phyloP scores from a whole-genome alignment of 129 eudicot genomes.

The Cynara cardunculus region DNA sequence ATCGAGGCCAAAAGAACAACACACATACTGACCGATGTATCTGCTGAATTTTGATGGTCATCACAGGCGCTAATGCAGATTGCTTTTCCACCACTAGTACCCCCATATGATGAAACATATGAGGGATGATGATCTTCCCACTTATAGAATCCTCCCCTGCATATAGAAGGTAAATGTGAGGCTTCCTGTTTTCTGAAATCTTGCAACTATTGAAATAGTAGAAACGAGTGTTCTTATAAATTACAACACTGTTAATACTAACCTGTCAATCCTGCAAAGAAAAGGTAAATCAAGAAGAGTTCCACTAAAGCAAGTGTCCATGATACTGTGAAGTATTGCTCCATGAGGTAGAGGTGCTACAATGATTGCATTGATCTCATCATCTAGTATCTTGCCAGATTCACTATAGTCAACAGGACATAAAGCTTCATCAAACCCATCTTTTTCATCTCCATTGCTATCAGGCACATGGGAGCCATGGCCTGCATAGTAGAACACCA shows the following conservation, averaged over 20 bases:
- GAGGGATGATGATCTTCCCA: constrained; percentile 61
- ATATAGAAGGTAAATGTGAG: not conserved
- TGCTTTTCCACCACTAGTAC: constrained; percentile 68
- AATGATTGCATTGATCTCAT: constrained; percentile 58
- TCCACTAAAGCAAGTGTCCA: constrained; percentile 74
- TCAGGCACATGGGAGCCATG: constrained; percentile 57
- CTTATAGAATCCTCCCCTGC: constrained; percentile 45
- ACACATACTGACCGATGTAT: constrained; percentile 43
- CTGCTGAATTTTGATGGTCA: constrained; percentile 58
- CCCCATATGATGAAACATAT: constrained; percentile 41
- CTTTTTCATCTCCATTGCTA: constrained; percentile 54
- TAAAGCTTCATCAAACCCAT: constrained; percentile 61
- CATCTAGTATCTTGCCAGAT: constrained; percentile 72
- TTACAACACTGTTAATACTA: constrained; percentile 10
- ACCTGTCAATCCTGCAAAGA: constrained; percentile 54
- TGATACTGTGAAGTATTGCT: constrained; percentile 58
- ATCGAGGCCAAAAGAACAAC: not conserved
- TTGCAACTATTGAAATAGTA: not conserved
- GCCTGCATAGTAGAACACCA: constrained; percentile 79
- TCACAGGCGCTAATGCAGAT: constrained; percentile 68
- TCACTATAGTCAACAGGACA: constrained; percentile 65
- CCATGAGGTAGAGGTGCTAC: constrained; percentile 73
- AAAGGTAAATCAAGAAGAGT: constrained; percentile 61
- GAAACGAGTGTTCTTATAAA: not conserved
- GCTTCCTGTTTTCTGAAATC: not conserved